Base-by-base conservation (phyloP, 2,329 filamentous ascomycete species). In the Fusarium transvaalense region DNA sequence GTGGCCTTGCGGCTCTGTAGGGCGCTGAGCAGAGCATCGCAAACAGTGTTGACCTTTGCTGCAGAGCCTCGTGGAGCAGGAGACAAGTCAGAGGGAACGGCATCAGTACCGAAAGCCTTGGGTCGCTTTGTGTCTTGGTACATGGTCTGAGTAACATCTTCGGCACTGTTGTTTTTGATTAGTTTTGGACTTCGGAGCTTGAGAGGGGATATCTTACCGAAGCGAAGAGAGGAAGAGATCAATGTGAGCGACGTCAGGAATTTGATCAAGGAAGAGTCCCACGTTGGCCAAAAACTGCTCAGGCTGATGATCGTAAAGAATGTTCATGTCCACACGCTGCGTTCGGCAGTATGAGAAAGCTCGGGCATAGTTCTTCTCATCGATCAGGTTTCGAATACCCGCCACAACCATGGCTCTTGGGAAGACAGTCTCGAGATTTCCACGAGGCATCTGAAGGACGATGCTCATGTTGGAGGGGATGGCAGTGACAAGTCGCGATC, bases 291-390 rank as follows among this genome's bases (percentile, higher is more conserved):
- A 85, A 76, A 99, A 97, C 71, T 97, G 92, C 37, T 89, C 85
- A 0, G 95, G 93, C n/a, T 89, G 89, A 79, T 98, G 93, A 75
- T 99, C 96, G 75, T 97, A 95, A 4, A 99, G 83, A 64, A 99
- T 95, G 75, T 99, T 99, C 91, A 98, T 94, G 75, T 99, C 96
- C 1, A 99, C 96, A 71, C 97, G 89, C 77, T 99, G 97, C 23
- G 90, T 95, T 51, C 96, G 89, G 77, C 96, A 98, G 66, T 93
- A 91, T 23, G 92, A 83, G 76, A 97, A 99, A 0, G 96, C 96
- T 52, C 88, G 88, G 48, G 86, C 88, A 75, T 97, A 99, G 73
- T 96, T 89, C 77, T 92, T 92, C 32, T 87, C 83, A 55, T 94
- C 91, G 52, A 99, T 92, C 52, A 92, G 88, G 50, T 88, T 87